phyloP scores from a whole-genome alignment of 345 rosid genomes.

The Isatis tinctoria region DNA sequence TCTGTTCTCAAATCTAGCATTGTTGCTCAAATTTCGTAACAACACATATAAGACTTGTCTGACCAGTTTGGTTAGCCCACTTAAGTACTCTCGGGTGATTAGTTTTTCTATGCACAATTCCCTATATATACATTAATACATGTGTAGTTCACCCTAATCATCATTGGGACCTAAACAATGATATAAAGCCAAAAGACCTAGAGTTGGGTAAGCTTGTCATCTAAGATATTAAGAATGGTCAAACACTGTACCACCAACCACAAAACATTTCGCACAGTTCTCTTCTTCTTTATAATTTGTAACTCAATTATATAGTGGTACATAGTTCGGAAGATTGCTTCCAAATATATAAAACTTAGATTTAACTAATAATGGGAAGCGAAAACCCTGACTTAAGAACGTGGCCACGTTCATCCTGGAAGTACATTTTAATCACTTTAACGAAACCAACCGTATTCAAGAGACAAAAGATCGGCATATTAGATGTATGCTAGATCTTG shows the following conservation, averaged over 20 bases:
- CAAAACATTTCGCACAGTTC: neutral
- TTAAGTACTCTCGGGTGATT: too few species aligned
- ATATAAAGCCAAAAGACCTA: neutral
- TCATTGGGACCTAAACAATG: too few species aligned
- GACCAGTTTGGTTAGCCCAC: too few species aligned
- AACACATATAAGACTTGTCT: neutral
- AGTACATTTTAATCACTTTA: neutral
- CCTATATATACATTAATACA: too few species aligned
- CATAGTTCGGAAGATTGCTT: neutral
- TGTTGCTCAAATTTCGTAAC: neutral
- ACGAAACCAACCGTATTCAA: neutral
- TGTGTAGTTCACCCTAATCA: too few species aligned
- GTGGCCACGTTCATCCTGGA: neutral
- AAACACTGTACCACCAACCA: neutral
- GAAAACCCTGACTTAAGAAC: neutral
- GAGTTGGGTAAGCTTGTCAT: neutral
- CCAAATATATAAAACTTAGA: neutral
- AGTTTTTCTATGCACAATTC: too few species aligned
- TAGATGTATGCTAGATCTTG: conserved; percentile 13
- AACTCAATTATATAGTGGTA: neutral
- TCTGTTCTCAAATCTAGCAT: neutral
- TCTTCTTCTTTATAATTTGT: neutral
- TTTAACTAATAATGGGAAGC: neutral
- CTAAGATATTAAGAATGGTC: neutral
- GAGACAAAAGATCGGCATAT: conserved; percentile 4